These are phyloP conservation scores for Capronia coronata DNA, from an alignment of 2,329 filamentous ascomycete genomes.

Conservation along the genomic window DNA sequence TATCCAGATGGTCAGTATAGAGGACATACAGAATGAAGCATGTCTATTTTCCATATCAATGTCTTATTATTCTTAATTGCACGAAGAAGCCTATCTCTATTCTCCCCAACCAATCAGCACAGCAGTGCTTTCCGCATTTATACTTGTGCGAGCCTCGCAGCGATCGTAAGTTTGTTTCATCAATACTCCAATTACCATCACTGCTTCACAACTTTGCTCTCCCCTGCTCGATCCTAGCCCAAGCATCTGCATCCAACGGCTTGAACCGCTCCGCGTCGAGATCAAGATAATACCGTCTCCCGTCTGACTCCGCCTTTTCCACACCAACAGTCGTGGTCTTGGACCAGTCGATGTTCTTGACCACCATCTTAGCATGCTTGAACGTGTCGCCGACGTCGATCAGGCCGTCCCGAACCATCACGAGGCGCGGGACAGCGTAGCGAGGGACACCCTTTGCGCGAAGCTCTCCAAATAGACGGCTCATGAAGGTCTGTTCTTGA, in stretches of 20 bases:
- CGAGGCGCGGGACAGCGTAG: slow-evolving; percentile 44
- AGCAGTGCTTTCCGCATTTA: too few relatives aligned
- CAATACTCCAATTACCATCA: too few relatives aligned
- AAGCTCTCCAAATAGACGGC: slow-evolving; percentile 35
- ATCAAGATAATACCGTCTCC: slow-evolving; percentile 39
- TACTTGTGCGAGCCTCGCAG: too few relatives aligned
- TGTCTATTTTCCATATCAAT: too few relatives aligned
- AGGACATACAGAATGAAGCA: too few relatives aligned
- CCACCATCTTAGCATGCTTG: slow-evolving; percentile 44
- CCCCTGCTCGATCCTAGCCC: slow-evolving; percentile 40
- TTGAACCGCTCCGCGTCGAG: slow-evolving; percentile 37
- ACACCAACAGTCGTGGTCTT: slow-evolving; percentile 31
- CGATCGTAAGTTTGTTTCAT: too few relatives aligned
- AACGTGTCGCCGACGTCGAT: slow-evolving; percentile 46
- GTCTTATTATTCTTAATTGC: too few relatives aligned
- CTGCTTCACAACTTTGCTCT: slow-evolving; percentile 42
- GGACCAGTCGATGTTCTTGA: slow-evolving; percentile 41
- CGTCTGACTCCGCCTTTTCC: slow-evolving; percentile 19
- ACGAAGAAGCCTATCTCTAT: too few relatives aligned
- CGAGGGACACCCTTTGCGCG: slow-evolving; percentile 42
- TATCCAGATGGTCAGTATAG: too few relatives aligned
- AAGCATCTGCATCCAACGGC: slow-evolving; percentile 35
- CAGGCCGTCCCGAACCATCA: slow-evolving; percentile 41
- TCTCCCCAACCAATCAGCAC: too few relatives aligned
- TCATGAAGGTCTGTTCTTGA: slow-evolving; percentile 32